Base-by-base conservation (phyloP, 306 rosid genomes). In the Citrullus amarus region DNA sequence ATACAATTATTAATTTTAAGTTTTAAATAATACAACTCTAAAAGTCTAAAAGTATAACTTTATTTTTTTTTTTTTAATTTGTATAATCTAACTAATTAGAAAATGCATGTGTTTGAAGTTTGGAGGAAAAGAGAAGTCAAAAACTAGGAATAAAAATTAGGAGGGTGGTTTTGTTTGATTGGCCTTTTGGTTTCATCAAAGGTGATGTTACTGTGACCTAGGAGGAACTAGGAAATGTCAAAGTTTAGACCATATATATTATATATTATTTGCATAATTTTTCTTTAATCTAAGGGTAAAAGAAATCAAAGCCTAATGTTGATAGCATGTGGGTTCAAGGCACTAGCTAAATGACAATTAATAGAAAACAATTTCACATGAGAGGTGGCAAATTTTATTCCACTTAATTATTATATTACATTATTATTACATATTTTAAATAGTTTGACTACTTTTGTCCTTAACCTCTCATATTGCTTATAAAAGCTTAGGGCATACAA, bases 391-490 rank as follows among this genome's bases (percentile, higher is more conserved):
- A 51, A 9, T 50, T 73, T 73, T 9, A 30, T 73, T 73, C 78
- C 78, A 50, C 78, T 51, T 51, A 48, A 48, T 48, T 48, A 50
- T 73, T 73, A 69, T 48, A 22, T 46, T 70, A 38, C 18, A 66
- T 15, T 39, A 39, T 16, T 44, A 12, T 43, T 53, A 6, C 12
- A 48, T 67, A 41, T 46, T 25, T 22, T 2, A 22, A 72, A 72
- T 73, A 73, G 38, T 73, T 8, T 32, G 15, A 43, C 61, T 32
- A 48, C 78, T 73, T 73, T 73, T 53, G 61, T 53, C 78, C 61
- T 73, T 8, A 73, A 73, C 62, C 61, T 73, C 62, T 50, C 78
- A 73, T 53, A 50, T 73, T 73, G 78, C 78, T 54, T 32, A 32
- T 73, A 32, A 73, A 73, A 73, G 78, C 78, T 73, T 28, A 48